These are phyloP conservation scores for Spathaspora sp. DNA, from an alignment of 805 yeast species.

Conservation along the genomic window DNA sequence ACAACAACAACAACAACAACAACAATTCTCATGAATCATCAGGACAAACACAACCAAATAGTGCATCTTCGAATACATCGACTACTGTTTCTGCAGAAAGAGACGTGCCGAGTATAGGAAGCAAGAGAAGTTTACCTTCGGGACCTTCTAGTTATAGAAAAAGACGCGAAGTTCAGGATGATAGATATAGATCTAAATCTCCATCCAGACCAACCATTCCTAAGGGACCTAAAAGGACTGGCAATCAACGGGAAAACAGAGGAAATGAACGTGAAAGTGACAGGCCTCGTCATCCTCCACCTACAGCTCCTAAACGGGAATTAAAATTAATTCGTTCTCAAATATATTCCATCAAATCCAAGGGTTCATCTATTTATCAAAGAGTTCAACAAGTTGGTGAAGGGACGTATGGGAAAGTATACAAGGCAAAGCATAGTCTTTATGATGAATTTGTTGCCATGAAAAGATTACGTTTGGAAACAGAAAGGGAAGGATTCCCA, in stretches of 20 bases:
- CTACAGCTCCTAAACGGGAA: slow-evolving; percentile 13
- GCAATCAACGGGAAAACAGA: not conserved
- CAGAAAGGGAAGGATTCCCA: slow-evolving; percentile 93
- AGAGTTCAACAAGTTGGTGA: slow-evolving; percentile 93
- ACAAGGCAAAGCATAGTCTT: slow-evolving; percentile 70
- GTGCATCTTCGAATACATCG: not conserved
- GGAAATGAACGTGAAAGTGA: not conserved
- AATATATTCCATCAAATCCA: slow-evolving; percentile 27
- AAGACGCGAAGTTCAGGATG: slow-evolving; percentile 4
- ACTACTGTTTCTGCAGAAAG: not conserved
- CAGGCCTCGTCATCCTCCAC: slow-evolving; percentile 2
- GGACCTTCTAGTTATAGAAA: slow-evolving; percentile 18
- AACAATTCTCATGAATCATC: slow-evolving; percentile 1
- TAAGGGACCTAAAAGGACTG: not conserved
- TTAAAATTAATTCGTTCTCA: slow-evolving; percentile 23
- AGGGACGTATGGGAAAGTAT: slow-evolving; percentile 96
- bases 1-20: not conserved
- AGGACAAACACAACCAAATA: not conserved
- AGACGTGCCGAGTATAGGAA: not conserved
- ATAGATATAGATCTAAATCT: slow-evolving; percentile 2
- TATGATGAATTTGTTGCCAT: slow-evolving; percentile 80
- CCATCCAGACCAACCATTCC: slow-evolving; percentile 1
- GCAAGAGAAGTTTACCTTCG: slow-evolving; percentile 11
- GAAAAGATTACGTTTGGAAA: slow-evolving; percentile 77
- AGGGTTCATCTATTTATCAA: slow-evolving; percentile 49